phyloP scores from a whole-genome alignment of 2,329 filamentous ascomycete genomes.

The Ceratocystis destructans region DNA sequence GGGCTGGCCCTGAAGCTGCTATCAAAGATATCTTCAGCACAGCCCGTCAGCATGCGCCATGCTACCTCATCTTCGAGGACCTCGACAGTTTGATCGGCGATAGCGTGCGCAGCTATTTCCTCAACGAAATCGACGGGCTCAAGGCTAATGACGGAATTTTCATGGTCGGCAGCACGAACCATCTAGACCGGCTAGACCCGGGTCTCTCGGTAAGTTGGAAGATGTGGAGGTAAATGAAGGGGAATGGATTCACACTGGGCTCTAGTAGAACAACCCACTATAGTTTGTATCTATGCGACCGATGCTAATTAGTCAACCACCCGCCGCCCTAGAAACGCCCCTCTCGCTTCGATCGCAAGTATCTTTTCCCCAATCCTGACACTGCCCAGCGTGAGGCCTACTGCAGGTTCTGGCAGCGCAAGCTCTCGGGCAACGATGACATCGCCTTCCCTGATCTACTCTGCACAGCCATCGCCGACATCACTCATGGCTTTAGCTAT shows the following conservation, averaged over 20 bases:
- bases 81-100: conserved; percentile 53
- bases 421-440: conserved; percentile 37
- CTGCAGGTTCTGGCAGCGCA: conserved; percentile 48
- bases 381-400: conserved; percentile 43
- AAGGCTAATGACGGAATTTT: conserved; percentile 57
- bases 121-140: conserved; percentile 60
- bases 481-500: conserved; percentile 53
- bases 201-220: conserved; percentile 40
- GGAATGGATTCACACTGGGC: not conserved
- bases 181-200: conserved; percentile 51
- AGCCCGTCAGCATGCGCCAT: conserved; percentile 50
- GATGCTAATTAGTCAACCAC: not conserved
- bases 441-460: conserved; percentile 48
- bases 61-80: conserved; percentile 59
- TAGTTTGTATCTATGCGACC: not conserved
- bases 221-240: not conserved
- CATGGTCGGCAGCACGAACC: conserved; percentile 53
- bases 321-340: conserved; percentile 39
- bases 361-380: conserved; percentile 46
- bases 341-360: conserved; percentile 53
- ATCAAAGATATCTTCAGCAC: conserved; percentile 42
- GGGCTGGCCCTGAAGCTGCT: conserved; percentile 40
- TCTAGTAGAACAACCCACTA: not conserved
- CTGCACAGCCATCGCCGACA: conserved; percentile 43
- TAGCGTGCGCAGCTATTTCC: conserved; percentile 50